Conservation (phyloP, 2,329 filamentous ascomycete genomes). For the Trichoderma semiorbis region DNA sequence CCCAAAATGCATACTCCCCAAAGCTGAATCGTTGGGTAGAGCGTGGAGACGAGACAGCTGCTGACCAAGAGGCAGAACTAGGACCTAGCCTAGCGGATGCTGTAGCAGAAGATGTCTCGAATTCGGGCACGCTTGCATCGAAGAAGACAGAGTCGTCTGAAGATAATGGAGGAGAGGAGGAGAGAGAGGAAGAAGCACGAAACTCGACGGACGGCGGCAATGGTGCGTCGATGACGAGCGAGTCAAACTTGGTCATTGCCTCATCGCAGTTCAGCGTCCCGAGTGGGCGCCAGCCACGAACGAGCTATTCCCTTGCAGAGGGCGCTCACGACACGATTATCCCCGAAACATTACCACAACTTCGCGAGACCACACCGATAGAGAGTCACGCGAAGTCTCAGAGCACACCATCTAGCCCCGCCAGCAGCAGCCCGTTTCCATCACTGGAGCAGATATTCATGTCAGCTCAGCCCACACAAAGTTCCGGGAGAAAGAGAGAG, state of each 20-base stretch:
- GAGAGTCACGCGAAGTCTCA: conserved; percentile 13
- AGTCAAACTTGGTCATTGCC: conserved; percentile 19
- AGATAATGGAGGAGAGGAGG: background rate
- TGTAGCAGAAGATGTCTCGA: background rate
- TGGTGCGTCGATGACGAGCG: background rate
- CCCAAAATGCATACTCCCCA: background rate
- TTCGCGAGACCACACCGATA: conserved; percentile 18
- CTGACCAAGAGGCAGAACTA: conserved; percentile 22
- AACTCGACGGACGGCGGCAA: background rate
- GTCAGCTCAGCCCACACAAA: conserved; percentile 39
- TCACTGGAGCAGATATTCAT: conserved; percentile 40
- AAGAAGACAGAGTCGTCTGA: conserved; percentile 5
- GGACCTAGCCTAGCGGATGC: conserved; percentile 16
- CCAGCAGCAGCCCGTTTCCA: conserved; percentile 35
- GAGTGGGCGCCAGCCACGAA: conserved; percentile 51
- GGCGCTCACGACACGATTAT: conserved; percentile 27
- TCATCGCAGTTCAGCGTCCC: conserved; percentile 37
- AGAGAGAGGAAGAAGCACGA: background rate
- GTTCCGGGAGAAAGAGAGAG: conserved; percentile 24
- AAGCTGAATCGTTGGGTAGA: background rate
- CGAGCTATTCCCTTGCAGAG: conserved; percentile 34
- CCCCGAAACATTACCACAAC: conserved; percentile 23
- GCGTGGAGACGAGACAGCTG: conserved; percentile 10
- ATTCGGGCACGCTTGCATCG: background rate
- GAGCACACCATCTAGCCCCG: background rate